Evolutionary conservation across 225 moss, liverwort and hornwort genomes (phyloP), one percentile per base, ranked within the genome.

Genomic region (Sphagnum contortum): DNA sequence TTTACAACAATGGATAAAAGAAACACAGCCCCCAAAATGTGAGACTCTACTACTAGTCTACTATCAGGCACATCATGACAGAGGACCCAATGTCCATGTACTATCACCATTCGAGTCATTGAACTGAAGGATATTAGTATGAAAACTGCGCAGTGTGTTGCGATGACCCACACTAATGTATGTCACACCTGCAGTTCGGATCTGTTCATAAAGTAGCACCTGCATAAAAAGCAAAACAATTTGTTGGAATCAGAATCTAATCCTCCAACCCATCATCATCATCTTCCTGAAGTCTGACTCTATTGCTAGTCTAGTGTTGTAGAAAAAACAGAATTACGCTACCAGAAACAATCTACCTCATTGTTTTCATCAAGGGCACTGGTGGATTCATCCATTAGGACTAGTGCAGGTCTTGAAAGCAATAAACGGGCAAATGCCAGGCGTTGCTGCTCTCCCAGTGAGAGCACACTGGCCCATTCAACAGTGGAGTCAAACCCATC

Each of bases 281-380:
- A 29, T 29, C 29, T 29, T 29, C 29, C 29, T 29, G 29, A 29
- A 29, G 29, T 29, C 29, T 29, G 29, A 29, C 29, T 29, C 29
- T 29, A 29, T 29, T 1, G 29, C 29, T 29, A 29, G 29, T 29
- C 29, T 29, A 29, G 29, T 1, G 29, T 29, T 29, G 29, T 0
- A 29, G 29, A 29, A 29, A 29, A 29, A 29, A 29, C 29, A 29
- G 29, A 29, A 29, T 29, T 29, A 29, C 29, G 1, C 29, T 29
- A 29, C 29, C 29, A 29, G 29, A 29, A 29, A 29, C 29, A 29
- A 29, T 29, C 49, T 70, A 94, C 92, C 96, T 98, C 98, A 62
- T 98, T 93, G 12, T 83, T 77, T 78, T 98, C 98, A 76, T 98
- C 98, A 69, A 98, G 82, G 9, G 93, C 98, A 69, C 98, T 98